Base-by-base conservation (phyloP, 2,329 filamentous ascomycete genomes). In the Graphilbum ipis-grandicollis region DNA sequence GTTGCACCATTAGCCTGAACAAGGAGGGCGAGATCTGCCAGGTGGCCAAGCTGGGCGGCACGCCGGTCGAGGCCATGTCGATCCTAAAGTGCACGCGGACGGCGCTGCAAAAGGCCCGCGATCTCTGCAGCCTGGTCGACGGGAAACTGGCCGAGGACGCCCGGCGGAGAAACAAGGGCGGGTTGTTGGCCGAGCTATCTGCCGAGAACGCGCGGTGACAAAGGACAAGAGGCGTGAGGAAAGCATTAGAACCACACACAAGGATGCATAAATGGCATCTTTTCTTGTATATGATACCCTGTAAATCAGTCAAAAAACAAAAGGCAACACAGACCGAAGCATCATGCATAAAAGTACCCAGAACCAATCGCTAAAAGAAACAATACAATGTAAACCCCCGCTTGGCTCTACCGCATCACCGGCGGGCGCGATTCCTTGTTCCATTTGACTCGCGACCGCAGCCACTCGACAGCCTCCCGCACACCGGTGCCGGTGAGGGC, bases 391-490 rank as follows among this genome's bases (percentile, higher is more conserved):
- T 10, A 22, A 5, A 22, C 12, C 9, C 17, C 9, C 18, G 22
- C 14, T 17, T 19, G 26, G 33, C 30, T 13, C 70, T 65, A 96
- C 59, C 85, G 71, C 86, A 94, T 93, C 36, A 93, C 76, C 2
- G 90, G 90, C 43, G 88, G 86, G 42, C 90, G 68, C 5, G 75
- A 78, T 56, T 94, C 88, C 59, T 90, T 93, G 55, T 96, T 96
- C 84, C 90, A 96, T 56, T 83, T 85, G 21, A 96, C 84, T 42
- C 90, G 67, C 46, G 77, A 88, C 52, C 83, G 75, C 41, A 98
- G 65, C 90, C 90, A 98, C 52, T 96, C 90, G n/a, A 98, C 80
- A 1, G 90, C 88, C 61, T 96, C 90, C 50, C 74, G 75, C 3
- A 98, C 90, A 3, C 90, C 90, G 0, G 78, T 79, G 4, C 75